A percentile compares a stretch with the other conserved stretches of the same genome.
These are phyloP conservation scores for Silene coronaria DNA, from an alignment of 179 eudicot genomes.

Conservation along the genomic window DNA sequence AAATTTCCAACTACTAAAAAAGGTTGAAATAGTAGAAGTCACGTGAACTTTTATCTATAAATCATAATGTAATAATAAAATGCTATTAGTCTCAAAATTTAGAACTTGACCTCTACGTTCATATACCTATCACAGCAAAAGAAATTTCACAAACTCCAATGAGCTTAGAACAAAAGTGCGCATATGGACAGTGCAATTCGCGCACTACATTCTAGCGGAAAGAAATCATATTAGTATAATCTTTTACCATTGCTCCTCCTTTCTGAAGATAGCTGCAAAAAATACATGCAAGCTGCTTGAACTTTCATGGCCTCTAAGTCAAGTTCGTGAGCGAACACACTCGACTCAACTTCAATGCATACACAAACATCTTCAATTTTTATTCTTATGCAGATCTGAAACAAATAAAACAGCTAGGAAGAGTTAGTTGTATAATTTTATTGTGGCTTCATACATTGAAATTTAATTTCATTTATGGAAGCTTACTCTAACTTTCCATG, in stretches of 20 bases:
- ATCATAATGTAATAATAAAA: neutral
- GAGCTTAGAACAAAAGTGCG: neutral
- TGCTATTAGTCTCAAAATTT: neutral
- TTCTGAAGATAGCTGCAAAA: constrained; percentile 54
- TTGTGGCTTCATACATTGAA: neutral
- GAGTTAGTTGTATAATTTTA: neutral
- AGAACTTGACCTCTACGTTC: neutral
- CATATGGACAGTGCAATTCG: neutral
- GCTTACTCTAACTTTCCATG: neutral
- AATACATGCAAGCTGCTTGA: constrained; percentile 80
- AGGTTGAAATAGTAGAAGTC: neutral
- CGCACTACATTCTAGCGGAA: neutral
- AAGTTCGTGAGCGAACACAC: constrained; percentile 43
- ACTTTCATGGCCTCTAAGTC: constrained; percentile 56
- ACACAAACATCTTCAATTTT: constrained; percentile 56
- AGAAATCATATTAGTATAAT: neutral
- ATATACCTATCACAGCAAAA: neutral
- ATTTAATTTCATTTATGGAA: neutral
- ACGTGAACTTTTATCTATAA: neutral
- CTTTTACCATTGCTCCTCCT: constrained; percentile 63
- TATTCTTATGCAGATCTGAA: constrained; percentile 49
- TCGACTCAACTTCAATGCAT: constrained; percentile 34
- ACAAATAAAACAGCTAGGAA: constrained; percentile 8
- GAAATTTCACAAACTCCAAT: constrained; percentile 8
- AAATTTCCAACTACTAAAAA: neutral